A percentile compares a stretch with the other conserved stretches of the same genome.
Conservation (phyloP, 1,284 basidiomycete species). For the Puccinia triticina region DNA sequence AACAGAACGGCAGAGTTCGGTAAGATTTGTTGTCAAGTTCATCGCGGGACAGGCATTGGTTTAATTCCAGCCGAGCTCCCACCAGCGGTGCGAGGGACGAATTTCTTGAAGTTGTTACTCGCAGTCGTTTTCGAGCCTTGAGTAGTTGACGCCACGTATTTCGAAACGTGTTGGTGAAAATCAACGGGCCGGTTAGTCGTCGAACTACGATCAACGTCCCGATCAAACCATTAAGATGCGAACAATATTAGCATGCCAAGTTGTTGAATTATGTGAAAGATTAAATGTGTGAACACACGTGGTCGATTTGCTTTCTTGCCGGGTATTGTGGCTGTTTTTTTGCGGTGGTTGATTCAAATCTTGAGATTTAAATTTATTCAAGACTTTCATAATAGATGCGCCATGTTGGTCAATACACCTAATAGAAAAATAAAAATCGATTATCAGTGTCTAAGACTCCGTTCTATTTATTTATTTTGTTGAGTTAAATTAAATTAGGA, state of each 20-base stretch:
- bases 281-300: background rate
- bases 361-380: constrained; percentile 17
- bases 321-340: background rate
- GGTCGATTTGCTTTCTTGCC: background rate
- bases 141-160: background rate
- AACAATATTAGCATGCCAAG: background rate
- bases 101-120: background rate
- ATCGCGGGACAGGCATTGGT: constrained; percentile 29
- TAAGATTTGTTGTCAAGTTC: background rate
- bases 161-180: constrained; percentile 20
- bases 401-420: constrained; percentile 21
- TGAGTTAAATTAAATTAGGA: too few relatives aligned
- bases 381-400: constrained; percentile 3
- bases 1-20: background rate
- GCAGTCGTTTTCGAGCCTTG: background rate
- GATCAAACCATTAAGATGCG: background rate
- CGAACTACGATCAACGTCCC: background rate
- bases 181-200: constrained; percentile 4
- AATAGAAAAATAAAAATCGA: background rate
- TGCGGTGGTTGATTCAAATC: background rate
- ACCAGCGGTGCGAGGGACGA: background rate
- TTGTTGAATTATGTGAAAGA: background rate
- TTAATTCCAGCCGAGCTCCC: constrained; percentile 4
- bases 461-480: too few relatives aligned
- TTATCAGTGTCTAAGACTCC: background rate